phyloP scores from a whole-genome alignment of 1,284 basidiomycete species.

The Mycena sp. region DNA sequence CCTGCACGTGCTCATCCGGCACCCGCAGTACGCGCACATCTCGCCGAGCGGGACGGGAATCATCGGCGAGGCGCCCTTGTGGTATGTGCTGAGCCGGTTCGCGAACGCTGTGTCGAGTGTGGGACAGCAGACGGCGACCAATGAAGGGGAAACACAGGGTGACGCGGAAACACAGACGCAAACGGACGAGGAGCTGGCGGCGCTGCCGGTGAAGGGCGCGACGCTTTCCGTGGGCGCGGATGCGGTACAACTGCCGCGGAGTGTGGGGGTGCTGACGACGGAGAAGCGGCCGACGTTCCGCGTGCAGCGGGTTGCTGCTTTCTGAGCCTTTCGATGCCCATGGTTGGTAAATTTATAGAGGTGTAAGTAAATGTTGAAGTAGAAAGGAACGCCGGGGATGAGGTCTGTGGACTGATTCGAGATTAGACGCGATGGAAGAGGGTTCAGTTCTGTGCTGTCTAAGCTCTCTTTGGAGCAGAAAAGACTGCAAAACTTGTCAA shows the following conservation, averaged over 20 bases:
- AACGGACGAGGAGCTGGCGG: constrained; percentile 11
- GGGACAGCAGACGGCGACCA: background rate
- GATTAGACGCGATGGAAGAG: too few relatives aligned
- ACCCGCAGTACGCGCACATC: constrained; percentile 29
- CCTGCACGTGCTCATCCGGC: constrained; percentile 19
- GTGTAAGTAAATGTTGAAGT: too few relatives aligned
- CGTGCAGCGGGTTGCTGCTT: constrained; percentile 13
- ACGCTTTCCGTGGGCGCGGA: constrained; percentile 6
- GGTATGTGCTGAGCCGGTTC: constrained; percentile 28
- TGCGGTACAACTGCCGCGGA: constrained; percentile 5
- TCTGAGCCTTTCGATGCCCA: too few relatives aligned
- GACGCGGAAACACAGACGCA: background rate
- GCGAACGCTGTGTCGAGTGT: background rate
- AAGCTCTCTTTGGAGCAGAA: too few relatives aligned
- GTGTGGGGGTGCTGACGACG: constrained; percentile 6
- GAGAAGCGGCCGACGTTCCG: constrained; percentile 20
- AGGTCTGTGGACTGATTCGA: too few relatives aligned
- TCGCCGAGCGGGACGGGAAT: constrained; percentile 27
- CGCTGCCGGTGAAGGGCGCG: constrained; percentile 16
- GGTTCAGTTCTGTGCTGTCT: too few relatives aligned
- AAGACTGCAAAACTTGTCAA: too few relatives aligned
- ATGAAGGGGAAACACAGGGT: background rate
- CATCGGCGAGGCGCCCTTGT: constrained; percentile 23
- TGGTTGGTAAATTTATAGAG: too few relatives aligned
- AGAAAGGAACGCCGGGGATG: too few relatives aligned